phyloP scores from a whole-genome alignment of 345 rosid species.

The Populus euphratica region DNA sequence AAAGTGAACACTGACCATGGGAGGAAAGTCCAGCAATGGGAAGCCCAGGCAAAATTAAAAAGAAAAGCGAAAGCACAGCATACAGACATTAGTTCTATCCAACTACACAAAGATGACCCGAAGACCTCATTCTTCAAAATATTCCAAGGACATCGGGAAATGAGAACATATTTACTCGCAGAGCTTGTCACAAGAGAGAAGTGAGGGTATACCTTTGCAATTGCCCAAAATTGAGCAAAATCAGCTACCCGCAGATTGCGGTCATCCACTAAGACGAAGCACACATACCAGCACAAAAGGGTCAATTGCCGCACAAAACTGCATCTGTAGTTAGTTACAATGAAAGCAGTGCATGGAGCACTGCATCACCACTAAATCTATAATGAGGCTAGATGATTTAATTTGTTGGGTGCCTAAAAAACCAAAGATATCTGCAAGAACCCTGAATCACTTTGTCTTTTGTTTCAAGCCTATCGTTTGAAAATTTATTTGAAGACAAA shows the following conservation, averaged over 20 bases:
- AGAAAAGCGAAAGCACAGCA: slow-evolving; percentile 1
- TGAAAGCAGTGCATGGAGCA: slow-evolving; percentile 77
- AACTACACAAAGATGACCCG: slow-evolving; percentile 27
- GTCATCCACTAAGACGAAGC: slow-evolving; percentile 99
- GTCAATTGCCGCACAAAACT: slow-evolving; percentile 97
- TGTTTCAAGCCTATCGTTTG: slow-evolving; percentile 27
- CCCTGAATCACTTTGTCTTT: slow-evolving; percentile 21
- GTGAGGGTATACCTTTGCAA: slow-evolving; percentile 94
- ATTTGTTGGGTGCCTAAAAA: slow-evolving; percentile 35
- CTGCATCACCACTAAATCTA: slow-evolving; percentile 75
- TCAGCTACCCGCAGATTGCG: slow-evolving; percentile 99
- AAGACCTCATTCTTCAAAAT: slow-evolving; percentile 30
- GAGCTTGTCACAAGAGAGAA: slow-evolving; percentile 48
- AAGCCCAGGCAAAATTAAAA: not conserved
- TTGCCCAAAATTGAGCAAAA: slow-evolving; percentile 99
- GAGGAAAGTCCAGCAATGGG: not conserved
- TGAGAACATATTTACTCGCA: slow-evolving; percentile 36
- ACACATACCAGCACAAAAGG: slow-evolving; percentile 95
- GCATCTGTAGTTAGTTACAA: slow-evolving; percentile 91
- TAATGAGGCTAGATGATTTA: slow-evolving; percentile 48
- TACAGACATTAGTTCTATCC: slow-evolving; percentile 8
- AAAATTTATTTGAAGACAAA: slow-evolving; percentile 13
- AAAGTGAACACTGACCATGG: slow-evolving; percentile 1
- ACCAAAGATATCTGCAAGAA: slow-evolving; percentile 22
- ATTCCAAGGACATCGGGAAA: slow-evolving; percentile 33